Percentiles rank a stretch among this genome's conserved stretches.
These are phyloP conservation scores for Plicaturopsis crispa DNA, from an alignment of 768 basidiomycete species.

Conservation along the genomic window DNA sequence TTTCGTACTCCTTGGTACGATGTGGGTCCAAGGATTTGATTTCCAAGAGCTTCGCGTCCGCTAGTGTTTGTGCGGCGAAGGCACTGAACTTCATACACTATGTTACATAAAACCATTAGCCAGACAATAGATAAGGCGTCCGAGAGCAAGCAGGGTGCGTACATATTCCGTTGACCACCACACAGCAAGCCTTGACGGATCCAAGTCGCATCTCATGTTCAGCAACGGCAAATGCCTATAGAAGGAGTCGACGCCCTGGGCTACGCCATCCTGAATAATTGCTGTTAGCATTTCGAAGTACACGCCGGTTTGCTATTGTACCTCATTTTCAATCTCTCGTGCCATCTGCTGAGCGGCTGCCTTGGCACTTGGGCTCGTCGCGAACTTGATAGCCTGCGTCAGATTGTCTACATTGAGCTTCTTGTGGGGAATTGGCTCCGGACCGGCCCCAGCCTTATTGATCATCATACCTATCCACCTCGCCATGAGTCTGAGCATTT, in stretches of 20 bases:
- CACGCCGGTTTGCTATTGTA: too few species aligned
- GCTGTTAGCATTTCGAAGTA: not conserved
- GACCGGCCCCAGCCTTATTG: constrained; percentile 52
- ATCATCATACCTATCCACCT: constrained; percentile 50
- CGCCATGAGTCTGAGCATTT: constrained; percentile 7
- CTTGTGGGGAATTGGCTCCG: constrained; percentile 49
- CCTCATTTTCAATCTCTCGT: constrained; percentile 42
- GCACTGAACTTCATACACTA: constrained; percentile 45
- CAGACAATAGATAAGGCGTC: too few species aligned
- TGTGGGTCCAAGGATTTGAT: constrained; percentile 38
- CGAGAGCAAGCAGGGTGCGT: constrained; percentile 6
- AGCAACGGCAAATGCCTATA: constrained; percentile 52
- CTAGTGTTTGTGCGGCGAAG: constrained; percentile 43
- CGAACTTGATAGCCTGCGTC: constrained; percentile 43
- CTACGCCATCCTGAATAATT: constrained; percentile 34
- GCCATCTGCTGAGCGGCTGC: constrained; percentile 41
- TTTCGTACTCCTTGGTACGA: constrained; percentile 40
- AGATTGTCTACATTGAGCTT: constrained; percentile 40
- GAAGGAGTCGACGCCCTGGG: constrained; percentile 43
- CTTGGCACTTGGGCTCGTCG: constrained; percentile 37
- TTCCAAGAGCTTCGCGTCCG: constrained; percentile 35
- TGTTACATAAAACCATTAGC: constrained; percentile 3
- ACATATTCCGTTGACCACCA: constrained; percentile 54
- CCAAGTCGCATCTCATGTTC: constrained; percentile 59
- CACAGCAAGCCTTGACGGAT: constrained; percentile 39